phyloP scores from a whole-genome alignment of 768 basidiomycete genomes.

The Serendipita sp. region DNA sequence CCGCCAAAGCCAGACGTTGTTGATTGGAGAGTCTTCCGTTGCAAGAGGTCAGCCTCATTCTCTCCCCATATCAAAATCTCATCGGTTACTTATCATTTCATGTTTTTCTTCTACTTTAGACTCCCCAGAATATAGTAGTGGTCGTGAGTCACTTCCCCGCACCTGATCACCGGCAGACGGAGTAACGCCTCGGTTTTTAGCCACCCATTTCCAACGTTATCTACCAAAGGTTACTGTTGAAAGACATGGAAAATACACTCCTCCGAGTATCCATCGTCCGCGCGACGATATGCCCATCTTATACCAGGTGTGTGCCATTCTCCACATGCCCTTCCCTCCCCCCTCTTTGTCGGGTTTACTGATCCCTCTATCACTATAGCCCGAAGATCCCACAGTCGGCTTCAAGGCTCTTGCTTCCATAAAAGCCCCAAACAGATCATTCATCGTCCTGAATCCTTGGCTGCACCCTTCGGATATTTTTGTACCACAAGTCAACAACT shows the following conservation, averaged over 20 bases:
- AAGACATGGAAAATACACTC: background rate
- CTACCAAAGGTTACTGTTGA: background rate
- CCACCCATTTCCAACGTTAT: background rate
- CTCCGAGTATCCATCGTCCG: background rate
- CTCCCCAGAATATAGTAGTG: too few species aligned
- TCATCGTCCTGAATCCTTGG: background rate
- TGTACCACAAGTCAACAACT: background rate
- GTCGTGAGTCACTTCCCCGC: too few species aligned
- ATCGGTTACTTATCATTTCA: too few species aligned
- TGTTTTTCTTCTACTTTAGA: too few species aligned
- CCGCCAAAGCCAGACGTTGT: too few species aligned
- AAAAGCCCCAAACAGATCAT: background rate
- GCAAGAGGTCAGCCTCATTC: too few species aligned
- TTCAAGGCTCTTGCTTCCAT: background rate
- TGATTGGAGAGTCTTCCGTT: too few species aligned
- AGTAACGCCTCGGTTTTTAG: background rate
- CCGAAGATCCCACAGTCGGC: background rate
- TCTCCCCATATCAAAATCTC: too few species aligned
- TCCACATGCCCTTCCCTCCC: too few species aligned
- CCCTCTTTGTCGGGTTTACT: too few species aligned
- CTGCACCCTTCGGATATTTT: conserved; percentile 1
- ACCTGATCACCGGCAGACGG: background rate
- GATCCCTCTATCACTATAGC: background rate
- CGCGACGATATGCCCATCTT: background rate
- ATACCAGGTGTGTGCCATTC: background rate